Conservation (phyloP, 2,329 filamentous ascomycete genomes). For the Ceratocystis eucalypticola region DNA sequence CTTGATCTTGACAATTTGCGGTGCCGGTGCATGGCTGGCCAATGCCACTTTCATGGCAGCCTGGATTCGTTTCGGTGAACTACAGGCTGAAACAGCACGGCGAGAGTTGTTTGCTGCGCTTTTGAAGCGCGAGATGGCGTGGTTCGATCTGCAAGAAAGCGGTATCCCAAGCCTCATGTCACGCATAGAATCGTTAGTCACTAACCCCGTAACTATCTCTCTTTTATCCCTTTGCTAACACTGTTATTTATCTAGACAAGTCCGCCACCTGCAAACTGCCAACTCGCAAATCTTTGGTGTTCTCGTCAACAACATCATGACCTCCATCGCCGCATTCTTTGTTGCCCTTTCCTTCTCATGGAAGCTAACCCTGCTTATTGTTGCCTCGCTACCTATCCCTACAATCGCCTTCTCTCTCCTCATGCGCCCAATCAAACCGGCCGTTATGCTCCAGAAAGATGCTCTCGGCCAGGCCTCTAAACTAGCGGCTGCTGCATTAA, state of each 20-base stretch:
- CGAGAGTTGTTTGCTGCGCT: constrained; percentile 52
- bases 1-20: constrained; percentile 51
- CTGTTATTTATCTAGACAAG: constrained; percentile 44
- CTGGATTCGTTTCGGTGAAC: constrained; percentile 69
- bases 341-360: constrained; percentile 71
- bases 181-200: constrained; percentile 55
- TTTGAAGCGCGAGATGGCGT: constrained; percentile 59
- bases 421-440: constrained; percentile 46
- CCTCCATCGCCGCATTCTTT: constrained; percentile 49
- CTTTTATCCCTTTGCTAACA: neutral
- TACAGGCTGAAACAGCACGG: constrained; percentile 57
- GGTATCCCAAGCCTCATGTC: constrained; percentile 60
- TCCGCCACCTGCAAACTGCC: constrained; percentile 66
- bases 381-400: constrained; percentile 59
- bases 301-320: constrained; percentile 49
- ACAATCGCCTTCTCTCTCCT: constrained; percentile 45
- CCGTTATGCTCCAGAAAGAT: constrained; percentile 54
- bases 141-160: constrained; percentile 64
- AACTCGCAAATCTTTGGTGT: constrained; percentile 69
- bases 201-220: neutral
- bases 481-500: constrained; percentile 53
- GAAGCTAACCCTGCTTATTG: constrained; percentile 67
- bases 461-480: constrained; percentile 60
- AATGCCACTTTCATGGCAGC: constrained; percentile 52
- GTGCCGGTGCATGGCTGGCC: constrained; percentile 50